phyloP scores from a whole-genome alignment of 352 stramenopile species.

The Phytophthora sp. region DNA sequence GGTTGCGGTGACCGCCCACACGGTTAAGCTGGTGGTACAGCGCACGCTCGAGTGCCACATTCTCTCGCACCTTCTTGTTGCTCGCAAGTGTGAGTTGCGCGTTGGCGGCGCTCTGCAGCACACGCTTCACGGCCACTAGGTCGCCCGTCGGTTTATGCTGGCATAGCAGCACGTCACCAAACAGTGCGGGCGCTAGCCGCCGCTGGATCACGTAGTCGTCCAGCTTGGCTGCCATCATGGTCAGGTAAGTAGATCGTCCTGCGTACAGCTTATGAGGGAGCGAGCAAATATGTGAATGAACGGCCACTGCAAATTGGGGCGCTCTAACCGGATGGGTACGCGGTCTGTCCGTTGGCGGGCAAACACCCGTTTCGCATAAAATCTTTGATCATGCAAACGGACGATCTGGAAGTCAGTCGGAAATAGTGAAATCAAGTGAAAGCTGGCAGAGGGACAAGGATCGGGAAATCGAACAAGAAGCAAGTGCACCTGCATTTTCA shows the following conservation, averaged over 20 bases:
- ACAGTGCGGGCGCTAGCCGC: constrained; percentile 74
- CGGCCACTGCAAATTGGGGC: not conserved
- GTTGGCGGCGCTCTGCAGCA: constrained; percentile 67
- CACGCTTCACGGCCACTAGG: constrained; percentile 79
- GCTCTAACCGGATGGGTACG: constrained; percentile 17
- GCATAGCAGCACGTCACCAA: constrained; percentile 83
- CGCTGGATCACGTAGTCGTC: constrained; percentile 87
- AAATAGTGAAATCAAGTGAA: constrained; percentile 16
- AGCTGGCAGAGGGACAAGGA: constrained; percentile 28
- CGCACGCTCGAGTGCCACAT: constrained; percentile 78
- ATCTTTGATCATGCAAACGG: constrained; percentile 34
- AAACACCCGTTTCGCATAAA: constrained; percentile 39
- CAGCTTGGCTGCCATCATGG: constrained; percentile 56
- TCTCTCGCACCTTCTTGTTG: constrained; percentile 81
- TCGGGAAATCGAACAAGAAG: constrained; percentile 32
- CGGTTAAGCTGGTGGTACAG: constrained; percentile 70
- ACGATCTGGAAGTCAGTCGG: constrained; percentile 20
- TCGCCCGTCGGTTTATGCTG: constrained; percentile 66
- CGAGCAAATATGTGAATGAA: constrained; percentile 33
- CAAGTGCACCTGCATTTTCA: constrained; percentile 19
- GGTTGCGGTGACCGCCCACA: constrained; percentile 64
- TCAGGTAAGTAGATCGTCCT: not conserved
- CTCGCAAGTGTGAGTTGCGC: constrained; percentile 65
- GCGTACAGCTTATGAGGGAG: not conserved
- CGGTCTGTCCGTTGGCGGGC: constrained; percentile 19